A percentile compares a stretch with the other conserved stretches of the same genome.
Conservation (phyloP, 2,329 filamentous ascomycete genomes). For the Juglanconis juglandina region DNA sequence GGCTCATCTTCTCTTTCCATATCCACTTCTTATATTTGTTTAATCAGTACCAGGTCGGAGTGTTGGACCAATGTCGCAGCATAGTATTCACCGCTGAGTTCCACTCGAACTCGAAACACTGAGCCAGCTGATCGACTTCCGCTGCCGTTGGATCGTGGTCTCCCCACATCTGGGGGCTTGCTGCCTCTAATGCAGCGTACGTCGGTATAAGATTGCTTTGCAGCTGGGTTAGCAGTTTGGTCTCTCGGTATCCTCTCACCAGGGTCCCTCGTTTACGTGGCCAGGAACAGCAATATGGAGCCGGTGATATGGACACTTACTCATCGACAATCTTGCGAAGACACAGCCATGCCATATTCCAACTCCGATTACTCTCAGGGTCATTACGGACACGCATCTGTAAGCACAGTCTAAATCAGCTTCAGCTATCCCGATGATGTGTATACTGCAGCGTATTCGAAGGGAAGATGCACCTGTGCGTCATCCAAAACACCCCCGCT, state of each 20-base stretch:
- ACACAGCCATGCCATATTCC: slow-evolving; percentile 74
- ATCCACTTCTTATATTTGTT: slow-evolving; percentile 8
- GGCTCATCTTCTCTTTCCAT: too few relatives aligned
- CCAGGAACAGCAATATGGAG: neutral
- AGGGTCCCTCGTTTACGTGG: neutral
- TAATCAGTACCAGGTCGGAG: slow-evolving; percentile 52
- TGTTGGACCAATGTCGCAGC: slow-evolving; percentile 64
- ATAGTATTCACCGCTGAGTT: slow-evolving; percentile 60
- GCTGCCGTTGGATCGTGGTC: slow-evolving; percentile 51
- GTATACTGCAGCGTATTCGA: too few relatives aligned
- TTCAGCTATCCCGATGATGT: neutral
- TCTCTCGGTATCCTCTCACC: neutral
- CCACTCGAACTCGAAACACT: slow-evolving; percentile 67
- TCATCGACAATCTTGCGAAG: slow-evolving; percentile 63
- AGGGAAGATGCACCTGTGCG: slow-evolving; percentile 45
- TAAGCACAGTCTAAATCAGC: neutral
- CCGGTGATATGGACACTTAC: slow-evolving; percentile 40
- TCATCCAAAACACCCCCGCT: slow-evolving; percentile 62
- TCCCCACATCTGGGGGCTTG: slow-evolving; percentile 68
- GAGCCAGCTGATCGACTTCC: slow-evolving; percentile 56
- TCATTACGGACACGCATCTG: slow-evolving; percentile 55
- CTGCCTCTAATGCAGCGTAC: slow-evolving; percentile 60
- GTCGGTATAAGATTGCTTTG: slow-evolving; percentile 55
- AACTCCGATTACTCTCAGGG: slow-evolving; percentile 64
- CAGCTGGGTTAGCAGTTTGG: neutral